phyloP scores from a whole-genome alignment of 148 eudicot genomes.

The Fagopyrum tataricum region DNA sequence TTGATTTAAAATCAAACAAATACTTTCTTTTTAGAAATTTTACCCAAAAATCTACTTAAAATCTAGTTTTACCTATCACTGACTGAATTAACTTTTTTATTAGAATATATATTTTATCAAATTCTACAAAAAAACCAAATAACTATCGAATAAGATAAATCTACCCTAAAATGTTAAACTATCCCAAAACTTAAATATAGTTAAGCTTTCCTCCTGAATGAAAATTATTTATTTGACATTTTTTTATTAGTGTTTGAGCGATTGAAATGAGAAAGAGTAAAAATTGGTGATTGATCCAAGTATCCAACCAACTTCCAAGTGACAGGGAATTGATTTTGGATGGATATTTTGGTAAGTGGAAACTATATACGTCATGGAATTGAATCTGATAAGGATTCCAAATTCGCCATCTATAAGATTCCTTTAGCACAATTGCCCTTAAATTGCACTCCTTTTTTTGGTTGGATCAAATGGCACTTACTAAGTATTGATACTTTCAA shows the following conservation, averaged over 20 bases:
- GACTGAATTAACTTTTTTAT: too few species aligned
- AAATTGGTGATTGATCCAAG: background rate
- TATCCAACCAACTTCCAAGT: background rate
- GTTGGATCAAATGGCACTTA: too few species aligned
- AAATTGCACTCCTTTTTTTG: background rate
- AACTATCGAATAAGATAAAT: background rate
- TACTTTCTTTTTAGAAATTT: too few species aligned
- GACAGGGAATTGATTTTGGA: constrained; percentile 3
- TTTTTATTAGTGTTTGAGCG: background rate
- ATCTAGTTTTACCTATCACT: too few species aligned
- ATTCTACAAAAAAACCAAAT: background rate
- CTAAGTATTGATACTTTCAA: too few species aligned
- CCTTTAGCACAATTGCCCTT: background rate
- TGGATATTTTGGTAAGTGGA: constrained; percentile 6
- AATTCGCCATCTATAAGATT: background rate
- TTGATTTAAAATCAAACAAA: too few species aligned
- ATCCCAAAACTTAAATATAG: too few species aligned
- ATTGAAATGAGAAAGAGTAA: background rate
- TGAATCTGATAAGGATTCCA: constrained; percentile 12
- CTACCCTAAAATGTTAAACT: too few species aligned
- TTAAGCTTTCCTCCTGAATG: too few species aligned
- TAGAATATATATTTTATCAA: too few species aligned
- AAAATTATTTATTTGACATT: background rate
- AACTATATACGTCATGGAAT: background rate
- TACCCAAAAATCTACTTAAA: too few species aligned